Conservation (phyloP, 1,139 yeast species). For the Insectozyma bohioensis region DNA sequence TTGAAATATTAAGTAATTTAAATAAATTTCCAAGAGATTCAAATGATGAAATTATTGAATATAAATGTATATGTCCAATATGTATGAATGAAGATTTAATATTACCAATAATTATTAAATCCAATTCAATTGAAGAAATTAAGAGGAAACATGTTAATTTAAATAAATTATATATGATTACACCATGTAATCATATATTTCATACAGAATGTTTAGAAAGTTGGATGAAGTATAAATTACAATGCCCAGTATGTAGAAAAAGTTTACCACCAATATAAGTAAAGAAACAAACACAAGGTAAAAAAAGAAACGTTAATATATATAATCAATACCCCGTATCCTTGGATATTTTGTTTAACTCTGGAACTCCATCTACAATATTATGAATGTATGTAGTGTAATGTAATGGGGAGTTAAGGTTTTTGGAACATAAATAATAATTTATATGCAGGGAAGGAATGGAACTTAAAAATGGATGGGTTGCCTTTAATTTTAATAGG, state of each 20-base stretch:
- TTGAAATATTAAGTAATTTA: slow-evolving; percentile 25
- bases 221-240: slow-evolving; percentile 92
- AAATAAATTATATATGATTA: slow-evolving; percentile 69
- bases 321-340: too few relatives aligned
- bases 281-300: not conserved
- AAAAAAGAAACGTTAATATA: not conserved
- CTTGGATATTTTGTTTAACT: too few relatives aligned
- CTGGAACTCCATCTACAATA: too few relatives aligned
- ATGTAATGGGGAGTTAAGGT: too few relatives aligned
- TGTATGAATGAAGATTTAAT: slow-evolving; percentile 74
- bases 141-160: slow-evolving; percentile 13
- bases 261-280: slow-evolving; percentile 66
- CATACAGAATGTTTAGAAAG: slow-evolving; percentile 83
- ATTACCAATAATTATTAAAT: slow-evolving; percentile 47
- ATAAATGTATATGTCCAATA: slow-evolving; percentile 72
- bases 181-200: slow-evolving; percentile 90
- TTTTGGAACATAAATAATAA: too few relatives aligned
- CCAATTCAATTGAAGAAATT: slow-evolving; percentile 14
- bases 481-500: too few relatives aligned
- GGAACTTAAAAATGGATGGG: too few relatives aligned
- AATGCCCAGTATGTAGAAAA: slow-evolving; percentile 91
- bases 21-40: not conserved
- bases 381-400: too few relatives aligned
- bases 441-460: too few relatives aligned
- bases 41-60: slow-evolving; percentile 23